Percentiles rank a stretch among this genome's conserved stretches.
These are phyloP conservation scores for Candida xiaguanensis DNA, from an alignment of 805 yeast genomes.

Conservation along the genomic window DNA sequence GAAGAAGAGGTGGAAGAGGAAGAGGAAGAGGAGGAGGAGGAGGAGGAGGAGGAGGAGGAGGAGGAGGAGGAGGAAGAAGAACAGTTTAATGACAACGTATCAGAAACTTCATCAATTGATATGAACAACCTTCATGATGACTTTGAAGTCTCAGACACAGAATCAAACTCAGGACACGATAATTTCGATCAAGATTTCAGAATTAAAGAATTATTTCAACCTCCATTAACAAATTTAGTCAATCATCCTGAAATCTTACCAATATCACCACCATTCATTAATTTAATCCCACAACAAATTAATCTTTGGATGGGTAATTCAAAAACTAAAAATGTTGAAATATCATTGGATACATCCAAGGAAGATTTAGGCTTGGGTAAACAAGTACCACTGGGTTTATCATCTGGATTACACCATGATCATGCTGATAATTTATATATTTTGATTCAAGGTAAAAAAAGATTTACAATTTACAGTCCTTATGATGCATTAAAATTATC, in stretches of 20 bases:
- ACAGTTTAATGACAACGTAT: conserved; percentile 13
- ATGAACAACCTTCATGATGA: conserved; percentile 45
- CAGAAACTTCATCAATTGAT: conserved; percentile 21
- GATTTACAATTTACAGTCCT: conserved; percentile 69
- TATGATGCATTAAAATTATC: conserved; percentile 53
- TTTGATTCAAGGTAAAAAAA: conserved; percentile 54
- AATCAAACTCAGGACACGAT: conserved; percentile 14
- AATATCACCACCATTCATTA: conserved; percentile 37
- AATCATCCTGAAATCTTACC: conserved; percentile 22
- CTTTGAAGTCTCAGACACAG: conserved; percentile 37
- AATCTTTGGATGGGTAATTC: conserved; percentile 65
- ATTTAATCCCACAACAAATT: conserved; percentile 62
- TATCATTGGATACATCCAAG: conserved; percentile 12
- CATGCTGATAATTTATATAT: conserved; percentile 75
- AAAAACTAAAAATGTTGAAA: conserved; percentile 1
- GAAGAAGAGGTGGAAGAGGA: conserved; percentile 17
- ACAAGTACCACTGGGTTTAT: conserved; percentile 51
- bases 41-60: conserved; percentile 9
- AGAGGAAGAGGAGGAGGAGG: conserved; percentile 13
- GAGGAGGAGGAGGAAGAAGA: conserved; percentile 21
- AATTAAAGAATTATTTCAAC: conserved; percentile 51
- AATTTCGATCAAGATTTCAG: conserved; percentile 20
- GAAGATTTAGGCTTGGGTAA: conserved; percentile 41
- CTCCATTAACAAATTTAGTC: conserved; percentile 49
- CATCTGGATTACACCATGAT: conserved; percentile 78